phyloP scores from a whole-genome alignment of 2,329 filamentous ascomycete genomes.

The Fusarium coffeatum region DNA sequence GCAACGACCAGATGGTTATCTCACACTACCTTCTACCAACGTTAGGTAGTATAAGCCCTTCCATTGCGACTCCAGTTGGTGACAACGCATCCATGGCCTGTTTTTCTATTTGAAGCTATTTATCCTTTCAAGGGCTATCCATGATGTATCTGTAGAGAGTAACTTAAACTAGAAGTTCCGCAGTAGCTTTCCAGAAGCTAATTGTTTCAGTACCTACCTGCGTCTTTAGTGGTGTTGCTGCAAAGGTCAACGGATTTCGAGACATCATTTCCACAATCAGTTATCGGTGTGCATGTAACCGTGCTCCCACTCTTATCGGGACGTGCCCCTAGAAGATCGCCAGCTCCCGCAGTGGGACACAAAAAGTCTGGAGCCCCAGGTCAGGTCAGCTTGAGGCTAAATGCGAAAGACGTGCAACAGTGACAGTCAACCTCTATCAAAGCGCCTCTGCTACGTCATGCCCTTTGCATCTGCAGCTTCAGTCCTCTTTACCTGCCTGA shows the following conservation, averaged over 20 bases:
- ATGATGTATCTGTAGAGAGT: conserved; percentile 21
- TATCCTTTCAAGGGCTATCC: conserved; percentile 15
- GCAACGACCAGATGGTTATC: neutral
- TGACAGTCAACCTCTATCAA: conserved; percentile 33
- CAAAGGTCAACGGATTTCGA: neutral
- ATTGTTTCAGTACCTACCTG: conserved; percentile 1
- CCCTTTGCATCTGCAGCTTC: conserved; percentile 26
- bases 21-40: neutral
- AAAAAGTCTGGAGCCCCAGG: conserved; percentile 40
- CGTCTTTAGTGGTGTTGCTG: neutral
- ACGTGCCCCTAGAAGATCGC: conserved; percentile 27
- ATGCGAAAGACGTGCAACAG: neutral
- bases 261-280: conserved; percentile 24
- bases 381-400: conserved; percentile 17
- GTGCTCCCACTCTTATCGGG: conserved; percentile 22
- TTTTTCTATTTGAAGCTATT: conserved; percentile 18
- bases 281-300: conserved; percentile 45
- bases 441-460: conserved; percentile 34
- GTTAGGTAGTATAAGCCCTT: neutral
- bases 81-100: conserved; percentile 1
- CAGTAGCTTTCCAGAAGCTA: conserved; percentile 15
- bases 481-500: conserved; percentile 1
- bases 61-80: neutral
- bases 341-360: conserved; percentile 29
- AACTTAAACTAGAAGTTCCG: conserved; percentile 24